Evolutionary conservation across 441 rosid species (phyloP).

Genomic region (Geranium incanum): DNA sequence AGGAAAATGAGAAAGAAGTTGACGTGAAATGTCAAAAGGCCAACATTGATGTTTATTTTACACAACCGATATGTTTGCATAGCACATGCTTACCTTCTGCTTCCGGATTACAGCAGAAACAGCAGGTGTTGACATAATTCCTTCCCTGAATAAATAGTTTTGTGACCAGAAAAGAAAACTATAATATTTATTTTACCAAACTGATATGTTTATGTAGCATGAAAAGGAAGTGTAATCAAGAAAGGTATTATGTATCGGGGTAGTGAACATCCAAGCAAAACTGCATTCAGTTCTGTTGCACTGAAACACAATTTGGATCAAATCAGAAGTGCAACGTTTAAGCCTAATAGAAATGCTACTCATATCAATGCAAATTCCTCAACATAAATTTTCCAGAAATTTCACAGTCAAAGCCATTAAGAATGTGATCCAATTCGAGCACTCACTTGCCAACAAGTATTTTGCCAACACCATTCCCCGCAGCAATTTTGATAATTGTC

Average conservation of each 20-base stretch:
- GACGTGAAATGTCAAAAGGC: constrained; percentile 10
- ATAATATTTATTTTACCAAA: not conserved
- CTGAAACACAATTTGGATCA: too few species aligned
- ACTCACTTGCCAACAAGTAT: constrained; percentile 56
- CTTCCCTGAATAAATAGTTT: constrained; percentile 50
- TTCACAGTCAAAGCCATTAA: too few species aligned
- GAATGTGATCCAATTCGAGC: too few species aligned
- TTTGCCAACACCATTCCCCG: constrained; percentile 83
- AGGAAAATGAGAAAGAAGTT: not conserved
- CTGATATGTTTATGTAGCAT: not conserved
- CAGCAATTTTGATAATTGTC: constrained; percentile 90
- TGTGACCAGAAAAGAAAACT: constrained; percentile 1
- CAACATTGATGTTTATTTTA: too few species aligned
- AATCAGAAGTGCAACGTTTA: too few species aligned
- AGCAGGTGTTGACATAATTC: constrained; percentile 79
- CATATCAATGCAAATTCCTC: too few species aligned
- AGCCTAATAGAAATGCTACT: too few species aligned
- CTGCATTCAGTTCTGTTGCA: too few species aligned
- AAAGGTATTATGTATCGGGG: too few species aligned
- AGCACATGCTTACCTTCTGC: constrained; percentile 45
- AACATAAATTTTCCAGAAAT: too few species aligned
- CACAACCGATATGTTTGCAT: too few species aligned
- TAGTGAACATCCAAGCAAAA: too few species aligned
- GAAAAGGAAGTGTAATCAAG: not conserved
- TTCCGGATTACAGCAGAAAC: constrained; percentile 88